Evolutionary conservation across 495 filamentous ascomycete genomes (phyloP), one percentile per base, ranked within the genome.

Genomic region (Melanomma pulvis-pyrius): DNA sequence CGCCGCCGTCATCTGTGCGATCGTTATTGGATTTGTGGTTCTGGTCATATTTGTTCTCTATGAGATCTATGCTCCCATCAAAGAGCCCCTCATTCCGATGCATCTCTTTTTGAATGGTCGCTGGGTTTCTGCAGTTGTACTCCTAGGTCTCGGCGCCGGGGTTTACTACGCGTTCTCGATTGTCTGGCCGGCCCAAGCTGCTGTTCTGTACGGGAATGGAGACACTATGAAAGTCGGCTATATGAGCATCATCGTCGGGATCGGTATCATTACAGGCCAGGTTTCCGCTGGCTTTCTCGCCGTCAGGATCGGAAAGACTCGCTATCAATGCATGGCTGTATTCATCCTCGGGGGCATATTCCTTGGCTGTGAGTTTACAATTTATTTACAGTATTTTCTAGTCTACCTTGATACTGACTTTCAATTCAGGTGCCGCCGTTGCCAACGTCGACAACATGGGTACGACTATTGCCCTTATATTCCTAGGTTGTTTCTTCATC

Each of bases 401-500:
- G 24, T 36, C n/a, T 1, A 29, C 11, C 53, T 29, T 12, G 26
- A 11, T 47, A 6, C 13, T 47, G 28, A 46, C 19, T 11, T 59
- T 44, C 13, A 19, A 25, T 11, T 51, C 21, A 62, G 59, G n/a
- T 28, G 41, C 39, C 26, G 54, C 55, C 15, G 17, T 46, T 17
- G 44, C 36, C 36, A 66, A 26, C 21, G n/a, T 28, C n/a, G 63
- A 50, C 11, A 67, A 34, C 44, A 61, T 36, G 25, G 48, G 25
- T 46, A 29, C 46, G 0, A 24, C 48, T 1, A 29, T 19, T 26
- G 63, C 34, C 2, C 48, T 67, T 17, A 36, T 67, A 1, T 25
- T 25, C 29, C n/a, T 69, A 7, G 60, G 60, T 12, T 54, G n/a
- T n/a, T 63, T 63, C 60, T 63, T 63, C 49, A 51, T 69, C 32